Evolutionary conservation across 805 yeast species (phyloP).

Genomic region (Pichia membranifaciens): DNA sequence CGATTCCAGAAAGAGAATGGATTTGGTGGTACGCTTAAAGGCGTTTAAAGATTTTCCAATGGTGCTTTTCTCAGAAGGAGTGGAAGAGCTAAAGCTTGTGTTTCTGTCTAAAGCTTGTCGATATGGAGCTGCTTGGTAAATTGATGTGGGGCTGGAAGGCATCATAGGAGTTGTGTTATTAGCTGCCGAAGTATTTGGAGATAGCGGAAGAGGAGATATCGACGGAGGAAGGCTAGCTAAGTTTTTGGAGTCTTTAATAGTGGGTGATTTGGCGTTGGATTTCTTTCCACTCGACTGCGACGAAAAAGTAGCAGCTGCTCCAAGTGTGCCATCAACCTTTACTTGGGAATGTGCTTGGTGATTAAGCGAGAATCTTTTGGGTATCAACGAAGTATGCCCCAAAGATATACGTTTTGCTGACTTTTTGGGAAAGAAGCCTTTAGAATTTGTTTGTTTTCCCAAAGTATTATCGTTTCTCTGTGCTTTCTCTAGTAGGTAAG

Average conservation of each 20-base stretch:
- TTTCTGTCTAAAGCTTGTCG: neutral
- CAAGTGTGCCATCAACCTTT: neutral
- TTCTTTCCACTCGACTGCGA: neutral
- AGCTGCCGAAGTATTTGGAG: slow-evolving; percentile 1
- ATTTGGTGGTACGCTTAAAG: slow-evolving; percentile 14
- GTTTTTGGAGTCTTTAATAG: too few relatives aligned
- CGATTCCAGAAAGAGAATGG: slow-evolving; percentile 13
- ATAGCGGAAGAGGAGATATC: neutral
- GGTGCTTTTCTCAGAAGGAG: slow-evolving; percentile 13
- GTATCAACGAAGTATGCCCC: slow-evolving; percentile 2
- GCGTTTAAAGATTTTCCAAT: slow-evolving; percentile 13
- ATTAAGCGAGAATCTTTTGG: slow-evolving; percentile 5
- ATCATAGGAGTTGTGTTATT: neutral
- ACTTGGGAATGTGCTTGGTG: neutral
- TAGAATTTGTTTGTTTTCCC: neutral
- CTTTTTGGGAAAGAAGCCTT: neutral
- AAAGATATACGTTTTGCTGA: slow-evolving; percentile 4
- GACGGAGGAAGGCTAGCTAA: neutral
- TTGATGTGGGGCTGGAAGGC: neutral
- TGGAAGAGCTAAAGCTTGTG: slow-evolving; percentile 11
- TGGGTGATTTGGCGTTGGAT: neutral
- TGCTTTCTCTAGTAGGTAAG: too few relatives aligned
- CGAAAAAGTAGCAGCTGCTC: neutral
- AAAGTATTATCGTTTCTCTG: neutral
- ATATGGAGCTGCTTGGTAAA: neutral